Evolutionary conservation across 208 protist genomes (phyloP).

Genomic region (Trypanosomatidae sp.): DNA sequence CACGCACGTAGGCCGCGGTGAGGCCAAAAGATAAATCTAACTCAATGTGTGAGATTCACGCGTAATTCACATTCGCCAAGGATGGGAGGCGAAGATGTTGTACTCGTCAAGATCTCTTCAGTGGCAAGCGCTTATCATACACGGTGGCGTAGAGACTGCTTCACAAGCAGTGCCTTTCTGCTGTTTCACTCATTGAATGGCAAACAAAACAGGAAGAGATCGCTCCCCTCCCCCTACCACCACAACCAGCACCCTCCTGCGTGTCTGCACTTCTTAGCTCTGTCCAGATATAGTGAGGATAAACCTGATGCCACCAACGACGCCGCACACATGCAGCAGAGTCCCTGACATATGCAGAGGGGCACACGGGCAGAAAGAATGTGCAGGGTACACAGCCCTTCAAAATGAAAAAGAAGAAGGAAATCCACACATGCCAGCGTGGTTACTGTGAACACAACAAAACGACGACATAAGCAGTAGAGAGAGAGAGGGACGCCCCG

Average conservation of each 20-base stretch:
- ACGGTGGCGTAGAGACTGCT: background rate
- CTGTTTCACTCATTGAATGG: background rate
- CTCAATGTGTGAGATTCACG: background rate
- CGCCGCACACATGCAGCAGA: background rate
- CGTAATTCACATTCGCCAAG: background rate
- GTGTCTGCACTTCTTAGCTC: background rate
- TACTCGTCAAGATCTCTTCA: background rate
- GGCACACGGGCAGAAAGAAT: background rate
- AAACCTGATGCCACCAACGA: background rate
- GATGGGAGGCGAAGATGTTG: background rate
- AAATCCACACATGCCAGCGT: background rate
- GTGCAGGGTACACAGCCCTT: background rate
- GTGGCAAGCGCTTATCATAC: background rate
- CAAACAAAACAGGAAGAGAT: background rate
- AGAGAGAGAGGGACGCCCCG: background rate
- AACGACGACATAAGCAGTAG: background rate
- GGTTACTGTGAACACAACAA: conserved; percentile 11
- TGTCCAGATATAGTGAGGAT: background rate
- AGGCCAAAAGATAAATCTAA: background rate
- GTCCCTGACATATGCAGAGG: background rate
- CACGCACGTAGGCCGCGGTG: background rate
- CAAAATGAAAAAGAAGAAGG: background rate
- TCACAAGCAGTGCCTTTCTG: background rate
- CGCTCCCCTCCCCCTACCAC: background rate
- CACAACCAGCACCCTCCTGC: background rate